Conservation (phyloP, 305 asterid species). For the Lippia alba region DNA sequence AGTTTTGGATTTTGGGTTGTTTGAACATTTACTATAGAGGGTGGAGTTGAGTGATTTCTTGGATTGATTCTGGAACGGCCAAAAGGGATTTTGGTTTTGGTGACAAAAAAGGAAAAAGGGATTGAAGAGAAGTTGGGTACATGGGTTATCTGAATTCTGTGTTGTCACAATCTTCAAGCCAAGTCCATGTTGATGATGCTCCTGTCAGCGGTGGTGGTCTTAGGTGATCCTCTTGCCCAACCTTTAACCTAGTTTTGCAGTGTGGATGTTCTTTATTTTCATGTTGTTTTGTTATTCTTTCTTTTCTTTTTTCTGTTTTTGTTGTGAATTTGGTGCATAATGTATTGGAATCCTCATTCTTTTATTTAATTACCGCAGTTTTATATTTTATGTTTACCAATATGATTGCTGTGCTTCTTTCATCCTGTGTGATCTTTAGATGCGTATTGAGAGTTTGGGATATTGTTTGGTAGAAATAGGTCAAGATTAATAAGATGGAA, state of each 20-base stretch:
- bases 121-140: conserved; percentile 39
- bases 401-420: not conserved
- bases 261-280: conserved; percentile 1
- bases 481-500: conserved; percentile 16
- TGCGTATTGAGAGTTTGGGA: conserved; percentile 8
- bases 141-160: conserved; percentile 92
- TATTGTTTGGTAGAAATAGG: conserved; percentile 4
- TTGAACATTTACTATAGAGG: conserved; percentile 30
- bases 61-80: conserved; percentile 32
- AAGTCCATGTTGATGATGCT: conserved; percentile 69
- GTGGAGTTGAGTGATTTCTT: conserved; percentile 31
- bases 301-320: not conserved
- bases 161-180: conserved; percentile 68
- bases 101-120: not conserved
- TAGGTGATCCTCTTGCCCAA: conserved; percentile 51
- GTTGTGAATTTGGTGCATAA: conserved; percentile 7
- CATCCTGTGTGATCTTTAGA: not conserved
- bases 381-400: no score
- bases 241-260: not conserved
- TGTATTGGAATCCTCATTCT: conserved; percentile 11
- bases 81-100: conserved; percentile 15
- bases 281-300: not conserved
- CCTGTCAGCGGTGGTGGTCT: conserved; percentile 96
- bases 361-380: no score
- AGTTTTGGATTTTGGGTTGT: conserved; percentile 28